These are phyloP conservation scores for Coniella lustricola DNA, from an alignment of 2,329 filamentous ascomycete genomes.

Conservation along the genomic window DNA sequence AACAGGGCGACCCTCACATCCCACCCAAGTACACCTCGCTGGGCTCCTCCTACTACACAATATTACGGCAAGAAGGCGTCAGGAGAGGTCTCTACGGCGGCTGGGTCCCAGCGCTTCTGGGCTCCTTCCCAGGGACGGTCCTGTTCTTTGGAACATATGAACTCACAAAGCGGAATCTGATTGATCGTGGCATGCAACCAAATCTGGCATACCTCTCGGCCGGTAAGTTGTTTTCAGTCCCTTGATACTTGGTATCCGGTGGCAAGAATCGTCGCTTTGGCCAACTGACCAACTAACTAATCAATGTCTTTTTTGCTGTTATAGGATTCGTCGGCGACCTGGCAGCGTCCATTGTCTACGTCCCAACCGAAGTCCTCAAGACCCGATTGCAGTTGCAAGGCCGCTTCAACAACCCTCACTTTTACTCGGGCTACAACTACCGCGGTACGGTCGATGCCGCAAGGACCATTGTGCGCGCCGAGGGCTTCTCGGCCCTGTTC, in stretches of 20 bases:
- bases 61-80: constrained; percentile 86
- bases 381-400: constrained; percentile 95
- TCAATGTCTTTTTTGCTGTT: too few species aligned
- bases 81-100: constrained; percentile 83
- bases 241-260: not conserved
- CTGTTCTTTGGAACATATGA: constrained; percentile 97
- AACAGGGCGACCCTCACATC: constrained; percentile 90
- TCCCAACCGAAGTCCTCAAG: constrained; percentile 95
- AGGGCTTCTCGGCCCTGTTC: constrained; percentile 82
- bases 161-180: constrained; percentile 82
- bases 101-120: constrained; percentile 83
- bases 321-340: constrained; percentile 87
- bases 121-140: constrained; percentile 88
- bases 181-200: constrained; percentile 76
- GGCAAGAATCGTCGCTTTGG: too few species aligned
- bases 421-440: constrained; percentile 94
- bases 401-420: constrained; percentile 89
- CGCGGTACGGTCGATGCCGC: constrained; percentile 76
- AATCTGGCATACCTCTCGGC: constrained; percentile 80
- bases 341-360: constrained; percentile 86
- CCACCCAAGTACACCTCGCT: constrained; percentile 90
- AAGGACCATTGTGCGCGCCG: constrained; percentile 72
- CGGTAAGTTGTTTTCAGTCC: constrained; percentile 43
- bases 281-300: not conserved
- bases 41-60: constrained; percentile 84